Evolutionary conservation across 805 yeast species (phyloP).

Genomic region (Kazachstania martiniae): DNA sequence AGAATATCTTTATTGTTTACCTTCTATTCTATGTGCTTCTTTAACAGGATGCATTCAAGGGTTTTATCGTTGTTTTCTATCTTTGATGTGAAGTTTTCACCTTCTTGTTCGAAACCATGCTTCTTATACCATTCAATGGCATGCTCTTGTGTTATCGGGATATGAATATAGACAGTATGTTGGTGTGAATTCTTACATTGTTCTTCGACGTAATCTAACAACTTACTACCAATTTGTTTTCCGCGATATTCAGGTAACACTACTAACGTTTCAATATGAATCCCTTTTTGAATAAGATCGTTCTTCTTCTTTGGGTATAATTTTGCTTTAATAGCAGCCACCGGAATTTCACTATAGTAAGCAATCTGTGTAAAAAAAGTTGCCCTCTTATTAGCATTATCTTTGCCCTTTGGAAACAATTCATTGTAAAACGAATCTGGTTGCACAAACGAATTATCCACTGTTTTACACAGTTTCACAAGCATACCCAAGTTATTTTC

Average conservation of each 20-base stretch:
- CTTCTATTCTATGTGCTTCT: neutral
- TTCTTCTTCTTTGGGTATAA: constrained; percentile 34
- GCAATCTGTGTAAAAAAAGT: constrained; percentile 28
- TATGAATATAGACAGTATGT: constrained; percentile 43
- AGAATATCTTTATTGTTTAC: too few species aligned
- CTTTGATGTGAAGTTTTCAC: neutral
- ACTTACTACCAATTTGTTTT: constrained; percentile 48
- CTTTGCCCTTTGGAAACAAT: constrained; percentile 8
- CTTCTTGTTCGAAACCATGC: constrained; percentile 36
- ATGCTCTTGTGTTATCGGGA: constrained; percentile 33
- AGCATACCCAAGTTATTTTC: constrained; percentile 21
- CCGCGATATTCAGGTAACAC: constrained; percentile 56
- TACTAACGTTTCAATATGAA: constrained; percentile 57
- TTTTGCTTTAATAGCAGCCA: constrained; percentile 61
- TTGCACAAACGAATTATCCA: constrained; percentile 3
- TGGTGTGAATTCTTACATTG: constrained; percentile 36
- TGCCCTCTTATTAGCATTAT: constrained; percentile 7
- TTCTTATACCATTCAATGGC: constrained; percentile 42
- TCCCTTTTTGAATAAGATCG: constrained; percentile 35
- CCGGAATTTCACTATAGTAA: constrained; percentile 67
- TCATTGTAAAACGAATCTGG: constrained; percentile 18
- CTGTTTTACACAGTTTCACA: constrained; percentile 9
- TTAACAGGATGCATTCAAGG: neutral
- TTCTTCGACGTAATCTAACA: constrained; percentile 46
- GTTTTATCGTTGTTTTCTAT: too few species aligned